Percentiles rank a stretch among this genome's conserved stretches.
These are phyloP conservation scores for Tritrichomonas musculus DNA, from an alignment of 208 protist species.

Conservation along the genomic window DNA sequence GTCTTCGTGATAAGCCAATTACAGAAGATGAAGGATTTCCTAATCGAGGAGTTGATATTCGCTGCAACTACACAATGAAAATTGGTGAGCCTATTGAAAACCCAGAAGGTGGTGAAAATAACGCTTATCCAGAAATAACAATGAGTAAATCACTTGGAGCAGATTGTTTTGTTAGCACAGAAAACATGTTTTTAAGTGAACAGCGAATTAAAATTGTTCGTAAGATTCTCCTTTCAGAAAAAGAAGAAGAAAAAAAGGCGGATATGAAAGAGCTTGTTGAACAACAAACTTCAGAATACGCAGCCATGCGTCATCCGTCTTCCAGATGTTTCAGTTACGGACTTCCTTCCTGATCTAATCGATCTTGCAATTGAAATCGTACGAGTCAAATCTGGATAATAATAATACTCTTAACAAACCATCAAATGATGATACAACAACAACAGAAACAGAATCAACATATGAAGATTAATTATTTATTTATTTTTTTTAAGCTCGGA, in stretches of 20 bases:
- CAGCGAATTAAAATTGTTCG: background rate
- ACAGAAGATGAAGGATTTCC: too few relatives aligned
- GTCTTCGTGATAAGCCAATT: too few relatives aligned
- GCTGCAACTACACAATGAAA: background rate
- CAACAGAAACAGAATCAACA: too few relatives aligned
- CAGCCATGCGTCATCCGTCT: constrained; percentile 72
- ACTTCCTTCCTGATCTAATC: constrained; percentile 76
- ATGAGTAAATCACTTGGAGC: background rate
- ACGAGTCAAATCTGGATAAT: too few relatives aligned
- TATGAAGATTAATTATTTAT: too few relatives aligned
- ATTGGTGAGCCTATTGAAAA: background rate
- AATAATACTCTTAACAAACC: too few relatives aligned
- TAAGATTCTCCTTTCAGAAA: background rate
- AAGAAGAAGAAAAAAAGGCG: background rate
- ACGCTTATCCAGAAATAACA: background rate
- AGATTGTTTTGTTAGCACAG: constrained; percentile 59
- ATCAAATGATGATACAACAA: too few relatives aligned
- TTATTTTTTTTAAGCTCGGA: too few relatives aligned
- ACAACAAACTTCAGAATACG: background rate
- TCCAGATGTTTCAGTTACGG: constrained; percentile 83
- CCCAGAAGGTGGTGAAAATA: background rate
- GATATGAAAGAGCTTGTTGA: background rate
- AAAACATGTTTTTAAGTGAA: constrained; percentile 87
- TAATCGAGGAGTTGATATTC: too few relatives aligned
- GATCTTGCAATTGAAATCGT: constrained; percentile 62